A percentile compares a stretch with the other conserved stretches of the same genome.
Evolutionary conservation across 306 rosid species (phyloP).

Genomic region (Dryas drummondii): DNA sequence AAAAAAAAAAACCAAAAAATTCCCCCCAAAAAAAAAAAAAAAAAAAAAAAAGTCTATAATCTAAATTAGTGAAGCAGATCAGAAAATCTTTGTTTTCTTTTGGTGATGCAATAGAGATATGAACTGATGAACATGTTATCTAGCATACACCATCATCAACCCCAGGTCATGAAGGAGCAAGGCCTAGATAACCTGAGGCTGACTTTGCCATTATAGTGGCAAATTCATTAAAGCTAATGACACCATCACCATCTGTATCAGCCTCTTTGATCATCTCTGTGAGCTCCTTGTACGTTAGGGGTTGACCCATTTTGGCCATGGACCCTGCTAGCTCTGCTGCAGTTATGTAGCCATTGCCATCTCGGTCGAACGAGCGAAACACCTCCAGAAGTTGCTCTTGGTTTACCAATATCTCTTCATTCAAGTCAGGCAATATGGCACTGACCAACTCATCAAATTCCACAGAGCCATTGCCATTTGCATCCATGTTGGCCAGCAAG

Average conservation of each 20-base stretch:
- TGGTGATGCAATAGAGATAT: neutral
- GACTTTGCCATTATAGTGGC: constrained; percentile 66
- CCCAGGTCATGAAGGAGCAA: constrained; percentile 23
- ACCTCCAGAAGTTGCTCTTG: constrained; percentile 62
- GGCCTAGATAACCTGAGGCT: constrained; percentile 61
- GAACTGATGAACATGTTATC: neutral
- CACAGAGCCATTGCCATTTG: constrained; percentile 68
- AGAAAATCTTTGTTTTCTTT: neutral
- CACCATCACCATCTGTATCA: constrained; percentile 77
- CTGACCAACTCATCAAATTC: constrained; percentile 79
- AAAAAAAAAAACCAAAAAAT: no score
- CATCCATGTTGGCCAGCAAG: constrained; percentile 56
- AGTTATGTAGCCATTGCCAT: constrained; percentile 67
- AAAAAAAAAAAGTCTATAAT: neutral
- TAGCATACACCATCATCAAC: neutral
- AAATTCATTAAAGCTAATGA: constrained; percentile 72
- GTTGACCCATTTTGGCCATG: constrained; percentile 91
- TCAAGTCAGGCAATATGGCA: constrained; percentile 59
- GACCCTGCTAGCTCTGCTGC: constrained; percentile 79
- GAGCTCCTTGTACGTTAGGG: constrained; percentile 67
- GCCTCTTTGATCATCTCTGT: constrained; percentile 84
- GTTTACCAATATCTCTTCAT: constrained; percentile 42
- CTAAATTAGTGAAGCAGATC: constrained; percentile 2
- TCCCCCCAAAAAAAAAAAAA: no score
- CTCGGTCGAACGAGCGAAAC: constrained; percentile 73